A percentile compares a stretch with the other conserved stretches of the same genome.
These are phyloP conservation scores for Saccharomyces hybrid DNA, from an alignment of 1,139 yeast species.

Conservation along the genomic window DNA sequence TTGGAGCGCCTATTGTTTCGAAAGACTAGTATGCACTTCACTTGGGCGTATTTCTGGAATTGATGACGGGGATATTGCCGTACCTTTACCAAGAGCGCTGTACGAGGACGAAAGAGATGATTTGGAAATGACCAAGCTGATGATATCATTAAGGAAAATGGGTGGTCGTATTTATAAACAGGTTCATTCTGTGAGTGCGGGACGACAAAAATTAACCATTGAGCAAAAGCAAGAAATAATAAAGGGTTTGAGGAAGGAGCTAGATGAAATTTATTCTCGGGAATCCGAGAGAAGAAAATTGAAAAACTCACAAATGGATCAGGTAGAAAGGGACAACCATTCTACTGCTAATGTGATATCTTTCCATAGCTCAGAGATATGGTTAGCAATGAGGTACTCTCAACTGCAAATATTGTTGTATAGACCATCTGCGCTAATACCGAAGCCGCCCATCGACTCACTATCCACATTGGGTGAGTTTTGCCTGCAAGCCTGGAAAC, in stretches of 20 bases:
- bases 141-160: constrained; percentile 37
- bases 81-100: constrained; percentile 37
- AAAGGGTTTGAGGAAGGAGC: constrained; percentile 33
- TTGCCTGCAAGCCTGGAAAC: constrained; percentile 38
- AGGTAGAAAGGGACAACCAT: constrained; percentile 2
- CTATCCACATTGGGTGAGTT: constrained; percentile 37
- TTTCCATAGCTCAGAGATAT: constrained; percentile 39
- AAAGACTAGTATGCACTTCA: constrained; percentile 39
- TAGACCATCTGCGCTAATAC: constrained; percentile 42
- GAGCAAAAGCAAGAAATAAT: constrained; percentile 32
- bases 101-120: constrained; percentile 37
- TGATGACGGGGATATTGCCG: constrained; percentile 41
- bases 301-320: constrained; percentile 15
- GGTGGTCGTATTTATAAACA: constrained; percentile 39
- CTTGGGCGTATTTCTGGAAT: constrained; percentile 41
- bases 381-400: constrained; percentile 43
- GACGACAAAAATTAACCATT: constrained; percentile 22
- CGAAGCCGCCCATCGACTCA: constrained; percentile 38
- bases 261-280: constrained; percentile 38
- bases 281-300: constrained; percentile 18
- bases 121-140: constrained; percentile 36
- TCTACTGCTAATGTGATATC: constrained; percentile 23
- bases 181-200: constrained; percentile 39
- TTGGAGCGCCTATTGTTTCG: constrained; percentile 47
- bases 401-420: constrained; percentile 39